phyloP scores from a whole-genome alignment of 306 rosid genomes.

The Lagenaria siceraria region DNA sequence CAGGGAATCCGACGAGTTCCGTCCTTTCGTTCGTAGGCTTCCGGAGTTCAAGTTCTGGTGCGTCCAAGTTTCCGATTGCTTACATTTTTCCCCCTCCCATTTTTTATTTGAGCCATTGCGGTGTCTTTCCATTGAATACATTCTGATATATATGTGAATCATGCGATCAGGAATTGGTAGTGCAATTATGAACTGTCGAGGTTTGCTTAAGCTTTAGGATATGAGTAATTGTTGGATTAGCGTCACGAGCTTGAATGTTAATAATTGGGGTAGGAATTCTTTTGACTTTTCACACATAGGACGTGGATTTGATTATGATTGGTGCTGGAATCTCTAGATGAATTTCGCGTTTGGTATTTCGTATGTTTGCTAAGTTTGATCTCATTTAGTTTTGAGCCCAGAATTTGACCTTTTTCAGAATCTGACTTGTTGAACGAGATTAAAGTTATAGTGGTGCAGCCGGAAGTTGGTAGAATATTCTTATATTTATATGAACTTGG shows the following conservation, averaged over 20 bases:
- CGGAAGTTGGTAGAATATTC: background rate
- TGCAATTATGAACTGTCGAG: background rate
- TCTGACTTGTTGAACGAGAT: background rate
- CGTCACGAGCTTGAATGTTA: background rate
- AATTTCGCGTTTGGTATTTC: background rate
- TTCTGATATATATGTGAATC: background rate
- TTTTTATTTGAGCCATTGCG: background rate
- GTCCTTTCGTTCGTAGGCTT: conserved; percentile 91
- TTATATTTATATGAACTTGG: background rate
- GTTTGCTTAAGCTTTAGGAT: background rate
- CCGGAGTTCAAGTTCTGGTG: conserved; percentile 98
- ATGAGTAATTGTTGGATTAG: background rate
- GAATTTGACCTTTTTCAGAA: background rate
- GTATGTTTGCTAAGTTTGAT: background rate
- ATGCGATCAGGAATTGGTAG: background rate
- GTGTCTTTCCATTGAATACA: background rate
- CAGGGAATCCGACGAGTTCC: conserved; percentile 72
- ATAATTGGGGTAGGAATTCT: background rate
- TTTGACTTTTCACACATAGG: background rate
- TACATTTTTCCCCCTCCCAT: background rate
- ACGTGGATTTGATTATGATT: background rate
- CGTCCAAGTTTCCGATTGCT: background rate
- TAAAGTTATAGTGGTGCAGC: background rate
- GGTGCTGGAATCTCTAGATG: background rate
- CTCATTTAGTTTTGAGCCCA: background rate